These are phyloP conservation scores for Oryza officinalis DNA, from an alignment of 176 grass and related monocot species.

Conservation along the genomic window DNA sequence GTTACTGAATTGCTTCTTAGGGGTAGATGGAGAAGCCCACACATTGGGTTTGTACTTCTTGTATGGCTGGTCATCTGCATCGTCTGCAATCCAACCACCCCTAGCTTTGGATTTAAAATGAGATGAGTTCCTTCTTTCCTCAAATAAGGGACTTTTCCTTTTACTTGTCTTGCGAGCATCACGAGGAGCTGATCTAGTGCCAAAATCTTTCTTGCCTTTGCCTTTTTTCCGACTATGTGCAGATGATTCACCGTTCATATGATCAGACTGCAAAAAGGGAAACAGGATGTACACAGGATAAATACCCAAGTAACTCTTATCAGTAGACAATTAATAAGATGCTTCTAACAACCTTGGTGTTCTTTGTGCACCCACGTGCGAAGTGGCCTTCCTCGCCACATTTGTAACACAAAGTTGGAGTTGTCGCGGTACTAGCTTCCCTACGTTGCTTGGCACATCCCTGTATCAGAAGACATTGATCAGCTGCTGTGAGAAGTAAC, in stretches of 20 bases:
- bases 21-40: conserved; percentile 51
- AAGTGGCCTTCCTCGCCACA: conserved; percentile 82
- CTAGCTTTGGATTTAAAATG: conserved; percentile 58
- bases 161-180: conserved; percentile 43
- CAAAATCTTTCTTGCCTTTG: conserved; percentile 45
- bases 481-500: conserved; percentile 21
- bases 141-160: conserved; percentile 53
- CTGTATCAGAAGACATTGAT: conserved; percentile 50
- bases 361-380: conserved; percentile 74
- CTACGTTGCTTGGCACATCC: conserved; percentile 87
- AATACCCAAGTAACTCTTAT: conserved; percentile 19
- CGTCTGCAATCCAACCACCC: conserved; percentile 65
- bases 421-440: conserved; percentile 39
- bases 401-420: conserved; percentile 59
- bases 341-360: conserved; percentile 48
- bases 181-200: conserved; percentile 66
- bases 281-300: background rate
- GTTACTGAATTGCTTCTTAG: conserved; percentile 39
- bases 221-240: conserved; percentile 43
- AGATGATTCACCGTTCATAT: conserved; percentile 42
- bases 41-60: conserved; percentile 64
- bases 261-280: conserved; percentile 44
- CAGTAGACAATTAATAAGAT: background rate
- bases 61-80: conserved; percentile 44
- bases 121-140: conserved; percentile 50